phyloP scores from a whole-genome alignment of 2,329 filamentous ascomycete species.

The Colletotrichum tamarilloi region DNA sequence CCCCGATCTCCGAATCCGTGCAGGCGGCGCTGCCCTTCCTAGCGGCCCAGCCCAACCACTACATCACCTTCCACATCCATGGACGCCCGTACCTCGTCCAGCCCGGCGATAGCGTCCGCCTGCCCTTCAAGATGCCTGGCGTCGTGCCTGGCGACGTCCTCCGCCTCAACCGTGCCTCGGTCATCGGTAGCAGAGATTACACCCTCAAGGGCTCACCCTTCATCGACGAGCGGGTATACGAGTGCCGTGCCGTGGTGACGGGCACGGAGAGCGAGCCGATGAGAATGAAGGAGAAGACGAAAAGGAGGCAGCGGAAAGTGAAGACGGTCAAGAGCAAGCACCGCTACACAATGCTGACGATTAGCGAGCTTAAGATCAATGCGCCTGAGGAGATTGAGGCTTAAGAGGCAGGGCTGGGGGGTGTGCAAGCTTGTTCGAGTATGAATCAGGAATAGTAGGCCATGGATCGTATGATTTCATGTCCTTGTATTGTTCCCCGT shows the following conservation, averaged over 20 bases:
- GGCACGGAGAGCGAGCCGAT: slow-evolving; percentile 86
- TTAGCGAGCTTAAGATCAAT: slow-evolving; percentile 82
- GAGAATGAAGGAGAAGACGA: slow-evolving; percentile 83
- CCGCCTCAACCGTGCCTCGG: slow-evolving; percentile 85
- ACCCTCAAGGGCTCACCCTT: slow-evolving; percentile 87
- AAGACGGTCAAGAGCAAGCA: slow-evolving; percentile 91
- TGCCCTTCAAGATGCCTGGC: slow-evolving; percentile 83
- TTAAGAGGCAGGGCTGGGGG: neutral
- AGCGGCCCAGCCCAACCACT: slow-evolving; percentile 78
- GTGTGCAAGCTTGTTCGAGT: slow-evolving; percentile 17
- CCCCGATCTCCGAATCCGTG: slow-evolving; percentile 65
- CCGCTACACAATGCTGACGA: slow-evolving; percentile 84
- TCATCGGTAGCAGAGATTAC: slow-evolving; percentile 88
- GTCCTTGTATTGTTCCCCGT: slow-evolving; percentile 9
- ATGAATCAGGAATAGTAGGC: slow-evolving; percentile 16
- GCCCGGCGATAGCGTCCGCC: slow-evolving; percentile 77
- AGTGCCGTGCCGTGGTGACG: slow-evolving; percentile 86
- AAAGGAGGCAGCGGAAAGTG: slow-evolving; percentile 78
- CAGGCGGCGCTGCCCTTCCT: slow-evolving; percentile 76
- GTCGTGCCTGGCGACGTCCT: slow-evolving; percentile 86
- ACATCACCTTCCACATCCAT: slow-evolving; percentile 84
- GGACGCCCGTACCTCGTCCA: slow-evolving; percentile 84
- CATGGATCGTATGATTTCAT: neutral
- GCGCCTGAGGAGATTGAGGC: slow-evolving; percentile 52
- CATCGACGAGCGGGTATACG: slow-evolving; percentile 85